Evolutionary conservation across 345 rosid species (phyloP), one percentile per base, ranked within the genome.

Genomic region (Cardamine chenopodiifolia): DNA sequence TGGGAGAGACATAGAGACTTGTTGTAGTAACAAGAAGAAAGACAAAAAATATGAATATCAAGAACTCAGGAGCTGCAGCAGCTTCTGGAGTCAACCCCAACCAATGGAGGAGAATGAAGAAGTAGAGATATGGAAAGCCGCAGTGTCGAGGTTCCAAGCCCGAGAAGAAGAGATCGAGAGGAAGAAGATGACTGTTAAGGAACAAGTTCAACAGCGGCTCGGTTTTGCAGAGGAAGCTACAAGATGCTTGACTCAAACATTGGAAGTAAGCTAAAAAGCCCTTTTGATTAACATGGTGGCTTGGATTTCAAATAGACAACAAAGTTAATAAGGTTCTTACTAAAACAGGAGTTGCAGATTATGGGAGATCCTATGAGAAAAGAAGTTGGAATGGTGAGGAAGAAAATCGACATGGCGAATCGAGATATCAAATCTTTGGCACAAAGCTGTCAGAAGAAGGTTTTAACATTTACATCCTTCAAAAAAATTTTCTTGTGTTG

Each of bases 361-460:
- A 73, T 93, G 54, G 77, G 81, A 19, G 98, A 93, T 76, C 96
- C 98, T 1, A 19, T 83, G 81, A 86, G 90, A 75, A 93, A 89
- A 80, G 97, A 93, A 78, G 88, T 89, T n/a, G 90, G 86, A 5
- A 70, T 68, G 12, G 82, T 86, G 10, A 81, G 89, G 8, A 87
- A 90, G 81, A 89, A 79, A 83, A 84, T 93, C 14, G 98, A 93
- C 65, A 58, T 80, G 71, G 86, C 83, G 2, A 85, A 82, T 32
- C 73, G 85, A 62, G 96, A 93, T 62, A 79, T 93, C 15, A 89
- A 89, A 82, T 80, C 90, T 44, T 71, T 90, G 9, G 92, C 90
- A n/a, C 89, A 83, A 70, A 85, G 84, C 80, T 88, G 89, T 76
- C 97, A 87, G 22, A 93, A 87, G 73, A 93, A 86, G 97, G 97